Conservation (phyloP, 768 basidiomycete genomes). For the Daedaleopsis sinensis region DNA sequence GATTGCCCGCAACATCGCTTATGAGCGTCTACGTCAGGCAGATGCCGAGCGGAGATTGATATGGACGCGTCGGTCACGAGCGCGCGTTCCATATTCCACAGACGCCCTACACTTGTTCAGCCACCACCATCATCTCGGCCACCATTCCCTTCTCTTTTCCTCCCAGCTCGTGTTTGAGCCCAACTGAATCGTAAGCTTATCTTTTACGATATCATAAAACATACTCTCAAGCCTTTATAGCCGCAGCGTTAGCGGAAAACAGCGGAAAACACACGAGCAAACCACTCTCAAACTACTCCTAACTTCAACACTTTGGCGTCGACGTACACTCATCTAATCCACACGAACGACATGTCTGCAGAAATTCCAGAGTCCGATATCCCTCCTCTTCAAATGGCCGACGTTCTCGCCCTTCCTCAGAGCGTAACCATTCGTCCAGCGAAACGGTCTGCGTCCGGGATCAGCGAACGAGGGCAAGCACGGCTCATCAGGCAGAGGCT, state of each 20-base stretch:
- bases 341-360: background rate
- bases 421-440: background rate
- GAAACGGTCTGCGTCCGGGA: background rate
- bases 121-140: background rate
- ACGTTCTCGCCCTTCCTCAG: background rate
- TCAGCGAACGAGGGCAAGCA: background rate
- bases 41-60: background rate
- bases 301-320: too few relatives aligned
- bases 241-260: too few relatives aligned
- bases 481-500: background rate
- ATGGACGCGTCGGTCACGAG: background rate
- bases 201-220: background rate
- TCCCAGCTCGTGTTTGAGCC: background rate
- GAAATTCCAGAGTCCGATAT: background rate
- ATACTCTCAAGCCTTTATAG: too few relatives aligned
- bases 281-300: too few relatives aligned
- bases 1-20: too few relatives aligned
- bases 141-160: background rate
- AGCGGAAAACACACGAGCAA: too few relatives aligned
- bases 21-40: background rate
- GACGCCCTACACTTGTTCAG: background rate
- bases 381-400: background rate
- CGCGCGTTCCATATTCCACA: background rate
- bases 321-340: too few relatives aligned
- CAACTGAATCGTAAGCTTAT: background rate